phyloP scores from a whole-genome alignment of 352 stramenopile species.

The Globisporangium middletonii region DNA sequence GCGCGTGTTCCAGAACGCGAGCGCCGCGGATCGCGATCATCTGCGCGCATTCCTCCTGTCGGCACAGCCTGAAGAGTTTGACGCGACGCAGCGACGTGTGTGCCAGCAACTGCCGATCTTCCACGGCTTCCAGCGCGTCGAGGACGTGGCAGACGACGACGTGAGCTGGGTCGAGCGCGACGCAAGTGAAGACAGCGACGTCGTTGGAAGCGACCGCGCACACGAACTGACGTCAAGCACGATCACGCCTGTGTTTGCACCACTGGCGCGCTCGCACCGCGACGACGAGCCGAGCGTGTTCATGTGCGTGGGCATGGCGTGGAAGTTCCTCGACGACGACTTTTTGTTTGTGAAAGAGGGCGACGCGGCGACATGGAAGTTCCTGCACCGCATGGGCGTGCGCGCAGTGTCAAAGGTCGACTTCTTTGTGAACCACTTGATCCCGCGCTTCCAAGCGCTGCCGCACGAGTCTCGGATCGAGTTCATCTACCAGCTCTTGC shows the following conservation, averaged over 20 bases:
- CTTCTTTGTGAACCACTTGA: constrained; percentile 43
- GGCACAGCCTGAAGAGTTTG: constrained; percentile 28
- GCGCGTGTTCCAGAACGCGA: constrained; percentile 16
- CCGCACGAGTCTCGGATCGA: constrained; percentile 22
- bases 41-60: constrained; percentile 42
- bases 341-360: constrained; percentile 47
- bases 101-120: constrained; percentile 50
- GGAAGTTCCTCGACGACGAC: constrained; percentile 38
- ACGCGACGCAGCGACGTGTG: constrained; percentile 22
- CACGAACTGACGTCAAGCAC: constrained; percentile 7
- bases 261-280: constrained; percentile 17
- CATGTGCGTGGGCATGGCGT: constrained; percentile 35
- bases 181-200: constrained; percentile 1
- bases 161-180: constrained; percentile 8
- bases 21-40: constrained; percentile 26
- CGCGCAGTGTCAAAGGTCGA: constrained; percentile 33
- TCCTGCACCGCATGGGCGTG: constrained; percentile 29
- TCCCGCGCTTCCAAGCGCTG: constrained; percentile 39
- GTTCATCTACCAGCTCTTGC: constrained; percentile 39
- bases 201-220: not conserved
- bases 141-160: constrained; percentile 12
- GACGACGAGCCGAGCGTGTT: constrained; percentile 14
- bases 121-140: constrained; percentile 21
- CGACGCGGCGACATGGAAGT: constrained; percentile 22
- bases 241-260: constrained; percentile 23